These are phyloP conservation scores for Piper betle DNA, from an alignment of 164 flowering plant genomes.

Conservation along the genomic window DNA sequence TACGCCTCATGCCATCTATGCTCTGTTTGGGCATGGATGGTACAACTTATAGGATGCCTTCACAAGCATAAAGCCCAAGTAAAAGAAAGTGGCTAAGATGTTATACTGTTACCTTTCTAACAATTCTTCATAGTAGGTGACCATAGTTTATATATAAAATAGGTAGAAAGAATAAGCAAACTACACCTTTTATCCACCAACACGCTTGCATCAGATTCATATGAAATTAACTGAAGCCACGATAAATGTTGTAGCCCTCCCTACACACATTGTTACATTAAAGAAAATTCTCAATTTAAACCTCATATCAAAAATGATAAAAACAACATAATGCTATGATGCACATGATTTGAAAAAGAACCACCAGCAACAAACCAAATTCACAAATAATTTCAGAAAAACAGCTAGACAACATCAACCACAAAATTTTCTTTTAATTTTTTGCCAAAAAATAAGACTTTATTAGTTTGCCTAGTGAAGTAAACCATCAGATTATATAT, in stretches of 20 bases:
- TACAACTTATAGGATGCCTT: not conserved
- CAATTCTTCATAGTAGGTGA: not conserved
- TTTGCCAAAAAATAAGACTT: too few relatives aligned
- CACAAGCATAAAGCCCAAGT: too few relatives aligned
- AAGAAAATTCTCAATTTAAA: not conserved
- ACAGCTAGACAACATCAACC: too few relatives aligned
- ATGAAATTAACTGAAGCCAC: constrained; percentile 94
- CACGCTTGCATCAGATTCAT: constrained; percentile 50
- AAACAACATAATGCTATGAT: not conserved
- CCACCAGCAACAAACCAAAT: too few relatives aligned
- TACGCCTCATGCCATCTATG: not conserved
- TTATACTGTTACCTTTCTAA: not conserved
- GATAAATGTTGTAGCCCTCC: constrained; percentile 82
- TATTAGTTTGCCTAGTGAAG: too few relatives aligned
- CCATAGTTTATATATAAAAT: not conserved
- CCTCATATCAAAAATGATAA: not conserved
- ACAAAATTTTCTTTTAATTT: too few relatives aligned
- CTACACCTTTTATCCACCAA: constrained; percentile 56
- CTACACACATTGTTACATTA: constrained; percentile 23
- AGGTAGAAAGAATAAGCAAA: not conserved
- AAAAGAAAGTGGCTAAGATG: too few relatives aligned
- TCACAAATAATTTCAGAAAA: too few relatives aligned
- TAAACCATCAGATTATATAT: too few relatives aligned
- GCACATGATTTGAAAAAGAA: too few relatives aligned
- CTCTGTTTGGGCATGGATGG: not conserved